Evolutionary conservation across 257 asterid genomes (phyloP), one percentile per base, ranked within the genome.

Genomic region (Solanum paucissectum): DNA sequence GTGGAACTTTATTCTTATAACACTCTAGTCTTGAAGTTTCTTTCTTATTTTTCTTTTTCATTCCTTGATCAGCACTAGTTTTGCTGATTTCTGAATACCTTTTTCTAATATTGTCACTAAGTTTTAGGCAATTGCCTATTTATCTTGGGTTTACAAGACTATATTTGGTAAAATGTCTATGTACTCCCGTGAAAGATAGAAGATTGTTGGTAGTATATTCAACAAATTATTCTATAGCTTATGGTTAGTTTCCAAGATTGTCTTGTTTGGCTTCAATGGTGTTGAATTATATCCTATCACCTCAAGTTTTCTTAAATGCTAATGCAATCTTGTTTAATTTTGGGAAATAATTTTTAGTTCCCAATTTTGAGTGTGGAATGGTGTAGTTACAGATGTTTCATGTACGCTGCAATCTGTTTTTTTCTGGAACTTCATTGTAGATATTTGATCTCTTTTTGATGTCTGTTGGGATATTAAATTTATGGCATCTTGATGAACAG

Each of bases 401-500:
- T 40, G 18, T 75, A 75, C 40, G 76, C 76, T 1, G n/a, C 76
- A 69, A 29, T 69, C 38, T 69, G 21, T 69, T 37, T 34, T 69
- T 27, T 34, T 69, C 12, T 27, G 40, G 68, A 46, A 11, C 66
- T 81, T 29, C 29, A 33, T 32, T 73, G 21, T 40, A 49, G 9
- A 34, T 55, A 49, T 49, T 33, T 52, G 23, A 66, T 73, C 34
- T 86, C 37, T 13, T 32, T 66, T 25, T 49, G 85, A 81, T 49
- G 68, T 81, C 27, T 49, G 44, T 9, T 29, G 66, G 44, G 85
- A 49, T 29, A 46, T 29, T 82, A 9, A 29, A 18, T 10, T 5
- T 29, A 32, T 82, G 9, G 29, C 32, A 29, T 25, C 23, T 69
- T 89, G 69, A 40, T 83, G 83, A 86, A 66, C 91, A 91, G 94